phyloP scores from a whole-genome alignment of 2,329 filamentous ascomycete species.

The Aurifilum marmelostoma region DNA sequence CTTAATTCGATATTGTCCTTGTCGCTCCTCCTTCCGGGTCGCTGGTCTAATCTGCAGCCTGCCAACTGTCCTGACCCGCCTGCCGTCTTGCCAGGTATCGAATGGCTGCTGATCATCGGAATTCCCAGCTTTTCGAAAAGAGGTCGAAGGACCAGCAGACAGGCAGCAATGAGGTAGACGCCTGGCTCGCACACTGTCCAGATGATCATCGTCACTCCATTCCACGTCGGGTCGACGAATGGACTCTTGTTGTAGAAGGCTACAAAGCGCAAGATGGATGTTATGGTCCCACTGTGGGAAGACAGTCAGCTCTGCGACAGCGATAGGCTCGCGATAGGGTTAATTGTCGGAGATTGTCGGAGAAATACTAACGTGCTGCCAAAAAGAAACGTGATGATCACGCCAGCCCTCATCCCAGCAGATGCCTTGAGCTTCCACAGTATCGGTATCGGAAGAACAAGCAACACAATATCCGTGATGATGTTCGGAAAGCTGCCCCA shows the following conservation, averaged over 20 bases:
- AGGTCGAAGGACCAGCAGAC: constrained; percentile 36
- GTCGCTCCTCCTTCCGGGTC: background rate
- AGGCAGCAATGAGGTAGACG: constrained; percentile 36
- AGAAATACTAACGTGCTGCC: constrained; percentile 14
- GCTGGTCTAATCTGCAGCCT: background rate
- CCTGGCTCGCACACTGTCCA: constrained; percentile 35
- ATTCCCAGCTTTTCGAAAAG: constrained; percentile 30
- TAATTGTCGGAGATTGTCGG: background rate
- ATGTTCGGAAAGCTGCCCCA: constrained; percentile 42
- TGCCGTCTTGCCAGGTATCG: background rate
- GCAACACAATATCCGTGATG: constrained; percentile 40
- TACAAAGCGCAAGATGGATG: constrained; percentile 37
- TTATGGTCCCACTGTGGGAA: constrained; percentile 37
- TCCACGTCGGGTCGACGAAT: constrained; percentile 32
- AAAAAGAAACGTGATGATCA: constrained; percentile 3
- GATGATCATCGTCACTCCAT: constrained; percentile 30
- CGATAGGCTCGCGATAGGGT: background rate
- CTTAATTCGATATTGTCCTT: background rate
- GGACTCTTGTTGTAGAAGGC: constrained; percentile 32
- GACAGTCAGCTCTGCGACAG: background rate
- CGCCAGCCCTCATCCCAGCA: background rate
- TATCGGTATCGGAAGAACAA: constrained; percentile 40
- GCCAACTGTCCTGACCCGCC: background rate
- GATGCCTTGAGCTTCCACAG: constrained; percentile 35
- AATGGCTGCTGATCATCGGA: background rate